Evolutionary conservation across 164 flowering plant species (phyloP), one percentile per base, ranked within the genome.

Genomic region (Stephania yunnanensis): DNA sequence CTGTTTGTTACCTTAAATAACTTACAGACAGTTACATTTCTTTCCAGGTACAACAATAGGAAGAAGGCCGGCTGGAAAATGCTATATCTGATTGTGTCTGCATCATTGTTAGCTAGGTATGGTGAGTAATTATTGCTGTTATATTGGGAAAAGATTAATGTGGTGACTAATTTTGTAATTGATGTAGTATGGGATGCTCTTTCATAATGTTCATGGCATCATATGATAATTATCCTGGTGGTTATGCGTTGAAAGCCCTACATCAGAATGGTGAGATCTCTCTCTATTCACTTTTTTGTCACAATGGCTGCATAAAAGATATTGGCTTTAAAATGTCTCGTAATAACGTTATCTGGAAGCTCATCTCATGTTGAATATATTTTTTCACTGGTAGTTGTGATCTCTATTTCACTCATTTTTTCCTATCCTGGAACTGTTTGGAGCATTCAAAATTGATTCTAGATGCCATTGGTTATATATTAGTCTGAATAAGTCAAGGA

Each of bases 171-270:
- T 76, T 61, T 81, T 77, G 65, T 69, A 19, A n/a, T 77, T 82
- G 74, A 68, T 77, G 92, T 84, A 95, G 99, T 90, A 86, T 93
- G 84, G 99, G 96, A 77, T 90, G 91, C 84, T 83, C 94, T 22
- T 61, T 77, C 72, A 74, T 87, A 46, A 83, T 86, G 75, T 91
- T 93, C 86, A 76, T 91, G 91, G 97, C 99, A 68, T 95, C 99
- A 20, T 91, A 92, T 74, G 82, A 88, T 68, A 95, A 95, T 79
- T 95, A 95, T 82, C 96, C 99, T 44, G 85, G 91, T 80, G 98
- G 92, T 61, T 74, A 88, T 81, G 97, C 96, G 72, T 79, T 95
- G 36, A 89, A 86, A 82, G 80, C 78, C 65, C 85, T 95, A 85
- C 98, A 95, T 85, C 82, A 75, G 42, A 78, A 76, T 22, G 93